Conservation (phyloP, 1,284 basidiomycete species). For the Ganoderma boninense region DNA sequence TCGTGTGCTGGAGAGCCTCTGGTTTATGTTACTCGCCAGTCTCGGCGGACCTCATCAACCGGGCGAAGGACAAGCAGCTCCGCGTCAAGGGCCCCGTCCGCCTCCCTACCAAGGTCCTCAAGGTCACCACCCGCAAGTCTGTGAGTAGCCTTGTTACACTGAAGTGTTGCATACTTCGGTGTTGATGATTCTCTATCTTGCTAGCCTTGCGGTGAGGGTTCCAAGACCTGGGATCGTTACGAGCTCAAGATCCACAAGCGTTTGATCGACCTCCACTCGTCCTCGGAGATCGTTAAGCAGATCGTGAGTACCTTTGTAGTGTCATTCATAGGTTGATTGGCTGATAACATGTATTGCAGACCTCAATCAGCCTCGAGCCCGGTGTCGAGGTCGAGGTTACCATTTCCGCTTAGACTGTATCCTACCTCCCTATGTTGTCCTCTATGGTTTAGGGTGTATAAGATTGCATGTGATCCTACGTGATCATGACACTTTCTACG, state of each 20-base stretch:
- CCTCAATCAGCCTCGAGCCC: slow-evolving; percentile 97
- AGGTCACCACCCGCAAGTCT: slow-evolving; percentile 99
- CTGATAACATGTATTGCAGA: slow-evolving; percentile 56
- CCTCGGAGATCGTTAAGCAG: slow-evolving; percentile 99
- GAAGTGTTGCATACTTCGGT: background rate
- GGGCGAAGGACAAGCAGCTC: slow-evolving; percentile 99
- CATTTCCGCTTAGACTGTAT: slow-evolving; percentile 70
- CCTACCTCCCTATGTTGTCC: slow-evolving; percentile 10
- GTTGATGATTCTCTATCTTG: slow-evolving; percentile 2
- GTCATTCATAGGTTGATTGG: slow-evolving; percentile 11
- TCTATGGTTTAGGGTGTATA: slow-evolving; percentile 30
- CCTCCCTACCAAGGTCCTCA: slow-evolving; percentile 98
- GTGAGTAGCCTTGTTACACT: slow-evolving; percentile 55
- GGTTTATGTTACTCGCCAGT: slow-evolving; percentile 52
- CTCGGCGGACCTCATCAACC: slow-evolving; percentile 96
- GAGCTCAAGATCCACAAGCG: slow-evolving; percentile 99
- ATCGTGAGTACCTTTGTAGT: slow-evolving; percentile 71
- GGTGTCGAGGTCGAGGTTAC: slow-evolving; percentile 99
- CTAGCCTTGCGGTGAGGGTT: slow-evolving; percentile 99
- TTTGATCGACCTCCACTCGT: slow-evolving; percentile 98
- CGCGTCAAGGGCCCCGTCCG: slow-evolving; percentile 99
- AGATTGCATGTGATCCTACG: slow-evolving; percentile 23
- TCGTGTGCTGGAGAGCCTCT: background rate
- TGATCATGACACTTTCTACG: background rate
- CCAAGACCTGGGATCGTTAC: slow-evolving; percentile 99